Conservation (phyloP, 116 monocot species). For the Iris pallida region DNA sequence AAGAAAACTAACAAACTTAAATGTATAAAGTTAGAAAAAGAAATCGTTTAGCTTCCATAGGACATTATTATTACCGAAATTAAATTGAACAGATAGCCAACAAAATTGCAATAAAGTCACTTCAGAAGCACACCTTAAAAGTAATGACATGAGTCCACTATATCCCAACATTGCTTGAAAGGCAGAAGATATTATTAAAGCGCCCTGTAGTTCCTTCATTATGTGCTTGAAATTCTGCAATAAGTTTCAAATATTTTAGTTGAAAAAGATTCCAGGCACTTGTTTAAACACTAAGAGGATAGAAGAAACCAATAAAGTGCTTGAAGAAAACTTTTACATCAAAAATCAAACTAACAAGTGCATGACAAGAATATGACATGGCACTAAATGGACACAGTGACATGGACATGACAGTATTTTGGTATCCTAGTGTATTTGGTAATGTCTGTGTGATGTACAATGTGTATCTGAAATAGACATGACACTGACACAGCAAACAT, state of each 20-base stretch:
- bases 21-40: not conserved
- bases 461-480: too few relatives aligned
- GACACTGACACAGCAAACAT: too few relatives aligned
- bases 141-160: slow-evolving; percentile 70
- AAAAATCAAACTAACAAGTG: too few relatives aligned
- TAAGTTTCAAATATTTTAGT: slow-evolving; percentile 3
- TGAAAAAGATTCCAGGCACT: not conserved
- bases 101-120: not conserved
- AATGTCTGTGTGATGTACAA: too few relatives aligned
- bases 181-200: slow-evolving; percentile 81
- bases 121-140: slow-evolving; percentile 50
- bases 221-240: slow-evolving; percentile 93
- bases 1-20: too few relatives aligned
- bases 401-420: too few relatives aligned
- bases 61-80: not conserved
- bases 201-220: slow-evolving; percentile 97
- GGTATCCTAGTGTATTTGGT: too few relatives aligned
- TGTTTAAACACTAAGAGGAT: not conserved
- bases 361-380: too few relatives aligned
- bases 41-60: too few relatives aligned
- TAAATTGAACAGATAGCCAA: not conserved
- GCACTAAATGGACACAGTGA: too few relatives aligned
- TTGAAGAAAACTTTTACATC: too few relatives aligned
- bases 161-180: slow-evolving; percentile 94
- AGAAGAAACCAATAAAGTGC: too few relatives aligned